Evolutionary conservation across 306 rosid genomes (phyloP).

Genomic region (Lathyrus oleraceus): DNA sequence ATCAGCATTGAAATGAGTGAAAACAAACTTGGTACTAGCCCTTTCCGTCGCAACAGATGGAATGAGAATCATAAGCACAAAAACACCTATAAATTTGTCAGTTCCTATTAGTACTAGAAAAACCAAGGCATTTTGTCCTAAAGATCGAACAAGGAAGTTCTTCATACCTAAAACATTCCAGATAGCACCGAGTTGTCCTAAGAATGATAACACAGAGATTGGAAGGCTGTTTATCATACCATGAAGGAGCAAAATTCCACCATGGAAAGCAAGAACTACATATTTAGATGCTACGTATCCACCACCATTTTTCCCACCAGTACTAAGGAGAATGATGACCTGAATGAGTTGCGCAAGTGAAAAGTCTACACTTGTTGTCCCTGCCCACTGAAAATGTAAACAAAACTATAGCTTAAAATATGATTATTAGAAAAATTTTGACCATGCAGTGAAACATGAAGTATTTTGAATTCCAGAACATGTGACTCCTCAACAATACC

Average conservation of each 20-base stretch:
- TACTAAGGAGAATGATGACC: slow-evolving; percentile 85
- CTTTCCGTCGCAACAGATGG: slow-evolving; percentile 74
- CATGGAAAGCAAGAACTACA: slow-evolving; percentile 68
- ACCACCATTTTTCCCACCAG: slow-evolving; percentile 82
- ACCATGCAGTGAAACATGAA: slow-evolving; percentile 28
- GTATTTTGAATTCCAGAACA: slow-evolving; percentile 33
- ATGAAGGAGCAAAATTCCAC: slow-evolving; percentile 70
- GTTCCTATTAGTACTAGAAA: slow-evolving; percentile 30
- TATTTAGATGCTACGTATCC: slow-evolving; percentile 82
- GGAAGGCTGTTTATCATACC: slow-evolving; percentile 81
- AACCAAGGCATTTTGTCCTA: not conserved
- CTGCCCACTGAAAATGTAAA: slow-evolving; percentile 90
- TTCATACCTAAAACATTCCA: slow-evolving; percentile 78
- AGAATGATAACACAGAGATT: slow-evolving; percentile 68
- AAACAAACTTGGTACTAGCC: slow-evolving; percentile 79
- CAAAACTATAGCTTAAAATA: slow-evolving; percentile 26
- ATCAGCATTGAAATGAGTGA: slow-evolving; percentile 83
- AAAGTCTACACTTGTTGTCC: slow-evolving; percentile 81
- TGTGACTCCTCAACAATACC: slow-evolving; percentile 52
- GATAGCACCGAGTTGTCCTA: slow-evolving; percentile 76
- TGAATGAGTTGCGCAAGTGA: slow-evolving; percentile 82
- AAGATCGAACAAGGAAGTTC: slow-evolving; percentile 5
- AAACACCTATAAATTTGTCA: slow-evolving; percentile 55
- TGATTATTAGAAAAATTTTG: slow-evolving; percentile 30
- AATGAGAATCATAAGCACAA: slow-evolving; percentile 75